Evolutionary conservation across 148 eudicot species (phyloP), one percentile per base, ranked within the genome.

Genomic region (Suaeda aralocaspica): DNA sequence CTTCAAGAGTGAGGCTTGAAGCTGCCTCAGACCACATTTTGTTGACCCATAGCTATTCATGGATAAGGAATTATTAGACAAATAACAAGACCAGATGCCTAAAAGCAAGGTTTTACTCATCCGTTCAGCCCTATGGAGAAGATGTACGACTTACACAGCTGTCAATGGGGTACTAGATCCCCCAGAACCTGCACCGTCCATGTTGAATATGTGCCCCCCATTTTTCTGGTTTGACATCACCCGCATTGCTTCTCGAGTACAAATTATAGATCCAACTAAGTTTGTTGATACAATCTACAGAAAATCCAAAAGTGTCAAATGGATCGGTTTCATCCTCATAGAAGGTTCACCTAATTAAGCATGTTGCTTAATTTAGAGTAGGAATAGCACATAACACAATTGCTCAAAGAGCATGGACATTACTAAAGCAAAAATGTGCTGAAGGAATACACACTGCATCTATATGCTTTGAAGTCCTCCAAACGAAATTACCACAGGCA

Each of bases 131-230:
- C 18, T n/a, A 49, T 52, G 67, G 22, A 19, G 36, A 42, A 33
- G 8, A 46, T 25, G 21, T 49, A 50, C 39, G n/a, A 77, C 97
- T 84, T 87, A 94, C 99, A 94, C 99, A 45, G 99, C 96, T 42
- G 99, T 94, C 73, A 94, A 76, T 39, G 99, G 99, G 58, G 99
- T 94, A 77, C 99, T 94, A 64, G 99, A 94, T 71, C 99, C 99
- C 68, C 99, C 99, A 15, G 99, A 94, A 42, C 99, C 99, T 26
- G 92, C 93, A 75, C 99, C 99, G 82, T 94, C 99, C 99, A 94
- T 94, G 85, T 94, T 94, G 56, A 94, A 94, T 67, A 94, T 82
- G 78, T 94, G 97, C 65, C 99, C 99, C 0, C 87, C 91, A 31
- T 83, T 87, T 28, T 62, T 70, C 74, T 91, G 99, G 78, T 50